Percentiles rank a stretch among this genome's conserved stretches.
Evolutionary conservation across 2,329 filamentous ascomycete species (phyloP).

Genomic region (Diaporthe aspalathi): DNA sequence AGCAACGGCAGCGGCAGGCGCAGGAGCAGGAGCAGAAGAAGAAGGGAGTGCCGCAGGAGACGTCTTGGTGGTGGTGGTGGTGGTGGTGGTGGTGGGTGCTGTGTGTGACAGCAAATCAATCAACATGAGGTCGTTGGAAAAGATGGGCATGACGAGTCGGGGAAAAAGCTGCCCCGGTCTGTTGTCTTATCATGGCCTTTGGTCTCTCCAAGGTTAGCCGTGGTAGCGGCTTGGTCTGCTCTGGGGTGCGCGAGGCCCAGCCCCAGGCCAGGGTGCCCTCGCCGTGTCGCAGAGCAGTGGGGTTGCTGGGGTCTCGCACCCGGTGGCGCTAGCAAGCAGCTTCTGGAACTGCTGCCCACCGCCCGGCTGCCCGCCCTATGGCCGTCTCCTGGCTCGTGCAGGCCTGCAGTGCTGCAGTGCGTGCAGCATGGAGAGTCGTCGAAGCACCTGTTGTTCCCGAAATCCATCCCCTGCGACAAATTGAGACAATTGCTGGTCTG

Average conservation of each 20-base stretch:
- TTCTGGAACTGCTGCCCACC: slow-evolving; percentile 9
- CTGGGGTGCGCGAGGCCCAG: too few relatives aligned
- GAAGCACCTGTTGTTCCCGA: too few relatives aligned
- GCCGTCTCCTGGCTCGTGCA: slow-evolving; percentile 32
- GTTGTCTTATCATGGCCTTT: slow-evolving; percentile 1
- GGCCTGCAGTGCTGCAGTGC: too few relatives aligned
- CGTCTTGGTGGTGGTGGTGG: too few relatives aligned
- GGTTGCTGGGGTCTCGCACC: neutral
- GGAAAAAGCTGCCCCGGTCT: slow-evolving; percentile 14
- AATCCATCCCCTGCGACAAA: slow-evolving; percentile 21
- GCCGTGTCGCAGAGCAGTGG: slow-evolving; percentile 20
- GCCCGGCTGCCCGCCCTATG: neutral
- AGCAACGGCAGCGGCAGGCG: too few relatives aligned
- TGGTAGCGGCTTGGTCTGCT: too few relatives aligned
- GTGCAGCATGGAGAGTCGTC: too few relatives aligned
- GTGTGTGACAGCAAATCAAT: slow-evolving; percentile 16
- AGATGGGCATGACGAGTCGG: slow-evolving; percentile 25
- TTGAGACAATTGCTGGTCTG: slow-evolving; percentile 23
- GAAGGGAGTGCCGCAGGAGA: neutral
- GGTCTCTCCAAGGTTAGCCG: too few relatives aligned
- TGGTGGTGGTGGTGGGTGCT: neutral
- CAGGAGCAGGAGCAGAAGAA: neutral
- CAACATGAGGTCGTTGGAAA: slow-evolving; percentile 27
- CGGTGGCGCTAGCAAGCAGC: slow-evolving; percentile 4
- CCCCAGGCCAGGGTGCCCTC: too few relatives aligned